phyloP scores from a whole-genome alignment of 2,329 filamentous ascomycete genomes.

The Aspergillus versicolor region DNA sequence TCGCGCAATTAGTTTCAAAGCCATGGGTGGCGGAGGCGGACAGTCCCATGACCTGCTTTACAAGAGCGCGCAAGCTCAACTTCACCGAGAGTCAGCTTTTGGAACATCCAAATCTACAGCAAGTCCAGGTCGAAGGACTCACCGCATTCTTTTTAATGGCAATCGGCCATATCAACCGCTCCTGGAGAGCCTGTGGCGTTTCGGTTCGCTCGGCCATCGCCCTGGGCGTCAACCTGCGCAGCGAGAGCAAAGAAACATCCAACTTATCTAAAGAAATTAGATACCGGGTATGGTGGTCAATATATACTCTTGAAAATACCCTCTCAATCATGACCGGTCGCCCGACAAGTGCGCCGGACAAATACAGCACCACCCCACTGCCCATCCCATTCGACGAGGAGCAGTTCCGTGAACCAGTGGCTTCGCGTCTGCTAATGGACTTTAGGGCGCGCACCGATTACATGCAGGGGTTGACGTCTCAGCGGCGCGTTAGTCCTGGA shows the following conservation, averaged over 20 bases:
- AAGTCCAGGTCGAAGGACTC: constrained; percentile 44
- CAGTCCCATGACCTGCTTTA: constrained; percentile 36
- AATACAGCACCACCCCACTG: constrained; percentile 43
- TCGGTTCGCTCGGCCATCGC: constrained; percentile 42
- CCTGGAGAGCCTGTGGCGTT: constrained; percentile 43
- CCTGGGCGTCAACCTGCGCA: constrained; percentile 45
- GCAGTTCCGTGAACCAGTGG: constrained; percentile 33
- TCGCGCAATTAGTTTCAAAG: constrained; percentile 31
- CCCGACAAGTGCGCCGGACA: constrained; percentile 35
- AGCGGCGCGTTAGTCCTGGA: constrained; percentile 14
- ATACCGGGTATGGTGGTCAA: constrained; percentile 46
- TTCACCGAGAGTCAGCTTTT: constrained; percentile 36
- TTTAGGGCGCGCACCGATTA: constrained; percentile 17
- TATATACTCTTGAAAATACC: constrained; percentile 43
- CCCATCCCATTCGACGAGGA: constrained; percentile 41
- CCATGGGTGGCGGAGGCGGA: constrained; percentile 20
- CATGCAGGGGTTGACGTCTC: constrained; percentile 18
- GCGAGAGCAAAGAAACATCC: constrained; percentile 35
- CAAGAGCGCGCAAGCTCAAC: constrained; percentile 41
- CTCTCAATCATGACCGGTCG: constrained; percentile 45
- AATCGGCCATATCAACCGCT: constrained; percentile 44
- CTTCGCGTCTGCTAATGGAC: constrained; percentile 32
- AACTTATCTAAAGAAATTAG: constrained; percentile 42
- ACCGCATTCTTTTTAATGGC: constrained; percentile 42
- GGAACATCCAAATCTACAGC: constrained; percentile 43